Percentiles rank a stretch among this genome's conserved stretches.
These are phyloP conservation scores for Bodo saltans DNA, from an alignment of 78 protist genomes.

Conservation along the genomic window DNA sequence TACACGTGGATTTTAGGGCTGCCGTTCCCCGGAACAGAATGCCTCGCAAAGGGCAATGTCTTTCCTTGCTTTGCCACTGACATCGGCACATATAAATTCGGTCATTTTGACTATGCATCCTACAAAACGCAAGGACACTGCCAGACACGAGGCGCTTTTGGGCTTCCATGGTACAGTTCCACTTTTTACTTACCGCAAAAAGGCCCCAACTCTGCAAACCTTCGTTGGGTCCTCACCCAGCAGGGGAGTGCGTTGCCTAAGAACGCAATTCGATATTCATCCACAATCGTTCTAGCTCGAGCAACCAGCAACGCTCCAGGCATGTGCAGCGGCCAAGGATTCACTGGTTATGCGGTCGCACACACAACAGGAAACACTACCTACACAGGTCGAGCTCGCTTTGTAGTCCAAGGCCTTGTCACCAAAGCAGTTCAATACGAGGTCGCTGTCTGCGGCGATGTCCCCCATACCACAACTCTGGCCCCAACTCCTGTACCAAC, in stretches of 20 bases:
- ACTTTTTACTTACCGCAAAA: neutral
- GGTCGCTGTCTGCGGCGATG: no score
- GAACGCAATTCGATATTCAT: neutral
- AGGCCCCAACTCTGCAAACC: neutral
- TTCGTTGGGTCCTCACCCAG: neutral
- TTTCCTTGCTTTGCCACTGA: neutral
- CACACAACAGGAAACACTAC: no score
- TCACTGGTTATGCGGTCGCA: neutral
- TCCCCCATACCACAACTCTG: no score
- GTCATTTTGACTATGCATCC: neutral
- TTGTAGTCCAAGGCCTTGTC: no score
- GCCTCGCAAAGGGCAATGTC: neutral
- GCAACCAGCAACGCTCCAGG: neutral
- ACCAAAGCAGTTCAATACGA: no score
- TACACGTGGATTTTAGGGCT: no score
- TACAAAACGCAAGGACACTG: neutral
- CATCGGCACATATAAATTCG: neutral
- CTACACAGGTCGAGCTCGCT: no score
- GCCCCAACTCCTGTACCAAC: no score
- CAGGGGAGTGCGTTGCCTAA: neutral
- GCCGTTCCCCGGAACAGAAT: no score
- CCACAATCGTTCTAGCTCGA: neutral
- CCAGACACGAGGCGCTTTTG: neutral
- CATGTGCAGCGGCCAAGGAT: neutral
- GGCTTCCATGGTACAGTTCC: no score